phyloP scores from a whole-genome alignment of 2,329 filamentous ascomycete species.

The Lasiodiplodia sp. region DNA sequence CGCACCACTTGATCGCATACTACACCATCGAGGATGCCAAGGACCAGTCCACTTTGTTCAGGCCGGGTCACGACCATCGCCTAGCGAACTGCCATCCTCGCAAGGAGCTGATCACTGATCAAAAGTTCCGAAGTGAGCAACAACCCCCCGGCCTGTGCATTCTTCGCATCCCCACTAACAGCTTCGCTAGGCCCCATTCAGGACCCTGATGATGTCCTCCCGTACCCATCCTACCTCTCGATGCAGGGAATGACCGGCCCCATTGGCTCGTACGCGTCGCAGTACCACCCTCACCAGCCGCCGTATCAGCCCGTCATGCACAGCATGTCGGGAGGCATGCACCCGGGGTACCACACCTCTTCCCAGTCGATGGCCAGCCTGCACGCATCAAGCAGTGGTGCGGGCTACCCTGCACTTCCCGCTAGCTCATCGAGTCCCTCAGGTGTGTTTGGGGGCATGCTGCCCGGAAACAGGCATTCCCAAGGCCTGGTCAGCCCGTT shows the following conservation, averaged over 20 bases:
- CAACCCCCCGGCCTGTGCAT: background rate
- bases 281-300: constrained; percentile 13
- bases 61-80: constrained; percentile 23
- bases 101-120: constrained; percentile 28
- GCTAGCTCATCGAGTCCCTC: constrained; percentile 18
- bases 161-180: background rate
- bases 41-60: constrained; percentile 21
- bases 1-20: constrained; percentile 88
- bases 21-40: constrained; percentile 83
- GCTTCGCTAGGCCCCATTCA: constrained; percentile 14
- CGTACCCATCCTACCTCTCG: constrained; percentile 4
- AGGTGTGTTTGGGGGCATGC: constrained; percentile 14
- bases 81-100: constrained; percentile 26
- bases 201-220: constrained; percentile 27
- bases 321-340: constrained; percentile 6
- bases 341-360: constrained; percentile 15
- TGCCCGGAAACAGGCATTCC: constrained; percentile 10
- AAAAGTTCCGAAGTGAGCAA: constrained; percentile 29
- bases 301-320: constrained; percentile 19
- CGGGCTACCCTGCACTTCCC: background rate
- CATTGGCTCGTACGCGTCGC: constrained; percentile 14
- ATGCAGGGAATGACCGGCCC: background rate
- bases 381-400: constrained; percentile 11
- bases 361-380: constrained; percentile 22
- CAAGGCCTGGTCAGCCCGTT: constrained; percentile 25